A percentile compares a stretch with the other conserved stretches of the same genome.
Evolutionary conservation across 1,284 basidiomycete genomes (phyloP).

Genomic region (Tylopilus sp.): DNA sequence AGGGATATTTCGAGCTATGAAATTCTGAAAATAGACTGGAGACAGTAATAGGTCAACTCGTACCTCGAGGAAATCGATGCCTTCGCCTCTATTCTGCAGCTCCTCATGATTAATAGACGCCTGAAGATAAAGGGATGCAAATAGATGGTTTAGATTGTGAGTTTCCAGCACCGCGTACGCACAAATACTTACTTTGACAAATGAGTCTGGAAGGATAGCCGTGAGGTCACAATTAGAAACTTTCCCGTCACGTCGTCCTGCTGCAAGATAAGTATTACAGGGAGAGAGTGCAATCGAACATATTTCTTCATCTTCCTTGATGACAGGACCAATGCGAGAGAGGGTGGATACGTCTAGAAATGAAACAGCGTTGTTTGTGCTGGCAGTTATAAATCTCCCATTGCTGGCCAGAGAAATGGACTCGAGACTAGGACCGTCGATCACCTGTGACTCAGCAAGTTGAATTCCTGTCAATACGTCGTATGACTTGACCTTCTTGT

Average conservation of each 20-base stretch:
- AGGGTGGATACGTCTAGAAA: constrained; percentile 18
- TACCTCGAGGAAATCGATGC: neutral
- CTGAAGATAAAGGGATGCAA: neutral
- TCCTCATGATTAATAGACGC: neutral
- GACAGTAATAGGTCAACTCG: neutral
- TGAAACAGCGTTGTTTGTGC: constrained; percentile 2
- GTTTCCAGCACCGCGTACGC: neutral
- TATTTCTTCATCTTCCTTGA: constrained; percentile 5
- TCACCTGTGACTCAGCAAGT: neutral
- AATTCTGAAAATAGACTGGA: neutral
- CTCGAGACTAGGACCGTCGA: neutral
- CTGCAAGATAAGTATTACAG: constrained; percentile 11
- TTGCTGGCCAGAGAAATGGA: neutral
- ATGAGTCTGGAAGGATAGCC: constrained; percentile 23
- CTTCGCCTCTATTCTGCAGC: too few relatives aligned
- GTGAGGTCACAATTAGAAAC: constrained; percentile 16
- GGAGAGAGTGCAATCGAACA: constrained; percentile 17
- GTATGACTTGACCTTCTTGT: neutral
- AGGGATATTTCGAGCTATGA: neutral
- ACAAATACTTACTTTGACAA: neutral
- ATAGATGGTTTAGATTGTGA: neutral
- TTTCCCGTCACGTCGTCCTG: constrained; percentile 12
- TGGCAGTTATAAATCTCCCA: constrained; percentile 1
- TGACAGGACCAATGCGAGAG: constrained; percentile 8
- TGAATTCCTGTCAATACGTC: neutral